Evolutionary conservation across 2,329 filamentous ascomycete genomes (phyloP).

Genomic region (Colletotrichum sp.): DNA sequence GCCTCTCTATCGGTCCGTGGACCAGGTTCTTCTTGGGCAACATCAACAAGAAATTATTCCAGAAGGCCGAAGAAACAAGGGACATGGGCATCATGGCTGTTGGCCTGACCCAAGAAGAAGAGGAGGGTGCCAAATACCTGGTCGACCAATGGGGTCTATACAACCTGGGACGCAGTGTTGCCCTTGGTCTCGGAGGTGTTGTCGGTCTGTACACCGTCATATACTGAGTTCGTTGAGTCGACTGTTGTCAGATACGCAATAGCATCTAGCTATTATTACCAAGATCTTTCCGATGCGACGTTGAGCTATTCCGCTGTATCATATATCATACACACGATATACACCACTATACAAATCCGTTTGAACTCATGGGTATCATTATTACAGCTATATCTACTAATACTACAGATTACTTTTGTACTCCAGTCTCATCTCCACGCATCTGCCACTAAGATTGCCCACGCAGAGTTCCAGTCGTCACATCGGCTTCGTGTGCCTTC

Average conservation of each 20-base stretch:
- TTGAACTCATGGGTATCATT: slow-evolving; percentile 15
- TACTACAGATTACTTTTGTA: slow-evolving; percentile 8
- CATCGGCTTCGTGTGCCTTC: slow-evolving; percentile 39
- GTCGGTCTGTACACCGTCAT: slow-evolving; percentile 33
- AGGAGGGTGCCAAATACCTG: slow-evolving; percentile 53
- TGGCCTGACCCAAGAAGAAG: slow-evolving; percentile 41
- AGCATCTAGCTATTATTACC: neutral
- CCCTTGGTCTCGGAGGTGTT: slow-evolving; percentile 29
- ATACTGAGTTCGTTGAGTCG: neutral
- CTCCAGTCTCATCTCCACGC: neutral
- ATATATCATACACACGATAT: neutral
- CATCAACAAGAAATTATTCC: slow-evolving; percentile 53
- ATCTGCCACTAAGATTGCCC: neutral
- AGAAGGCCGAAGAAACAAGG: slow-evolving; percentile 45
- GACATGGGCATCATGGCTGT: slow-evolving; percentile 37
- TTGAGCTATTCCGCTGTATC: neutral
- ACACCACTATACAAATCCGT: neutral
- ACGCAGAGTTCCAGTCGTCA: slow-evolving; percentile 23
- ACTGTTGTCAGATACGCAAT: neutral
- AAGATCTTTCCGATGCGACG: neutral
- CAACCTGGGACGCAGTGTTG: slow-evolving; percentile 49
- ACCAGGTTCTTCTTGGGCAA: slow-evolving; percentile 50
- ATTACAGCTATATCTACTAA: slow-evolving; percentile 16
- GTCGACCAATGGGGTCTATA: slow-evolving; percentile 61
- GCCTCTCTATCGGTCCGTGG: slow-evolving; percentile 56